Conservation (phyloP, 202 grass and related monocot species). For the Panicum virgatum region DNA sequence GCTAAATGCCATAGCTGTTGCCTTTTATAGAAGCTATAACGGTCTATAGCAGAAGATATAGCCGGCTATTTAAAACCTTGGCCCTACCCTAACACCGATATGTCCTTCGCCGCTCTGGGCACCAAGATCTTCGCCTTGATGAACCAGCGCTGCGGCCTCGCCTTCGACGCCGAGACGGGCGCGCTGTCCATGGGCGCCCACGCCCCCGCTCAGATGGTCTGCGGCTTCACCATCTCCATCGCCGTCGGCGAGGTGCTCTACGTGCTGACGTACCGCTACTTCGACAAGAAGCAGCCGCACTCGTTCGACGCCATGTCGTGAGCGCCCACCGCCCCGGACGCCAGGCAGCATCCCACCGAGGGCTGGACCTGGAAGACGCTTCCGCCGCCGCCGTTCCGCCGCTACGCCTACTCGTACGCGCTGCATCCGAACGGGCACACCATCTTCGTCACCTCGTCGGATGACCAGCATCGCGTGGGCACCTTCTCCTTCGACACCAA, state of each 20-base stretch:
- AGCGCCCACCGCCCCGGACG: no score
- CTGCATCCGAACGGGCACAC: neutral
- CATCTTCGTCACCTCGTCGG: neutral
- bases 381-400: neutral
- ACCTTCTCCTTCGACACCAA: slow-evolving; percentile 13
- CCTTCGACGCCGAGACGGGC: neutral
- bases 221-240: neutral
- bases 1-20: no score
- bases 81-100: fast-evolving
- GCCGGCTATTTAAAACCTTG: no score
- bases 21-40: no score
- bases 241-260: neutral
- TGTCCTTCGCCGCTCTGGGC: neutral
- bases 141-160: neutral
- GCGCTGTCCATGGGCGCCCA: neutral
- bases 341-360: no score
- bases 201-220: neutral
- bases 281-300: neutral
- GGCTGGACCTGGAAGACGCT: neutral
- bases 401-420: no score
- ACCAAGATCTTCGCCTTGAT: neutral
- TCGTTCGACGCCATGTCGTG: neutral
- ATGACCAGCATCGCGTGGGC: fast-evolving
- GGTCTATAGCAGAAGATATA: no score
- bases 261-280: neutral